Conservation (phyloP, 306 rosid species). For the Quercus berberidifolia region DNA sequence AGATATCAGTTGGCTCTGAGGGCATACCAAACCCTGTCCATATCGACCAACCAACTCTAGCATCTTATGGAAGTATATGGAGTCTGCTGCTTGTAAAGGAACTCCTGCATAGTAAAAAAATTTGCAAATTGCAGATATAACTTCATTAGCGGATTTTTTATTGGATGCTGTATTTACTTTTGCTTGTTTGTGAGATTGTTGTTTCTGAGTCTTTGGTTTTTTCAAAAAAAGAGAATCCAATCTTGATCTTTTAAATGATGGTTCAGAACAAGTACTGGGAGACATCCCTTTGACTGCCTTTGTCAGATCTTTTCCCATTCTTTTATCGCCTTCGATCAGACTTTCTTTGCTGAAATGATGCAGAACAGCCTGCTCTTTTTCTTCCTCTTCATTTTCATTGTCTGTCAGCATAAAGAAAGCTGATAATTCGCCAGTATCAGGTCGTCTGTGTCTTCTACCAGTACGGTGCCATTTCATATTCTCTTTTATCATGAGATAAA, state of each 20-base stretch:
- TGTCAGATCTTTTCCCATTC: slow-evolving; percentile 55
- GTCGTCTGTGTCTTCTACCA: slow-evolving; percentile 76
- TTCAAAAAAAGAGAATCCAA: slow-evolving; percentile 82
- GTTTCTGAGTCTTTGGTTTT: slow-evolving; percentile 53
- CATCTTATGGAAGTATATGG: slow-evolving; percentile 84
- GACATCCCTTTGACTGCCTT: slow-evolving; percentile 56
- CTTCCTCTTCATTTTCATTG: slow-evolving; percentile 70
- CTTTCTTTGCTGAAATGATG: slow-evolving; percentile 63
- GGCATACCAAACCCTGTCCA: slow-evolving; percentile 75
- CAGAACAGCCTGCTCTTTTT: slow-evolving; percentile 53
- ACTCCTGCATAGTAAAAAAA: slow-evolving; percentile 91
- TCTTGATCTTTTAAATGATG: slow-evolving; percentile 73
- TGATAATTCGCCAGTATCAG: slow-evolving; percentile 58
- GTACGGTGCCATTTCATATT: slow-evolving; percentile 99
- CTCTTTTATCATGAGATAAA: slow-evolving; percentile 78
- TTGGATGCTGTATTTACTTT: slow-evolving; percentile 52
- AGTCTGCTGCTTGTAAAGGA: slow-evolving; percentile 82
- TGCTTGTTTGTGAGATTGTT: slow-evolving; percentile 59
- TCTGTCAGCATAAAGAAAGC: slow-evolving; percentile 64
- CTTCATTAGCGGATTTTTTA: slow-evolving; percentile 68
- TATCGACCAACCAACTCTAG: slow-evolving; percentile 77
- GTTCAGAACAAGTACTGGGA: slow-evolving; percentile 60
- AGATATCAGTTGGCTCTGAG: slow-evolving; percentile 65
- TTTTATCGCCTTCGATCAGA: slow-evolving; percentile 53
- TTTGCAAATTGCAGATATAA: slow-evolving; percentile 83